Evolutionary conservation across 2,329 filamentous ascomycete genomes (phyloP).

Genomic region (Colletotrichum noveboracense): DNA sequence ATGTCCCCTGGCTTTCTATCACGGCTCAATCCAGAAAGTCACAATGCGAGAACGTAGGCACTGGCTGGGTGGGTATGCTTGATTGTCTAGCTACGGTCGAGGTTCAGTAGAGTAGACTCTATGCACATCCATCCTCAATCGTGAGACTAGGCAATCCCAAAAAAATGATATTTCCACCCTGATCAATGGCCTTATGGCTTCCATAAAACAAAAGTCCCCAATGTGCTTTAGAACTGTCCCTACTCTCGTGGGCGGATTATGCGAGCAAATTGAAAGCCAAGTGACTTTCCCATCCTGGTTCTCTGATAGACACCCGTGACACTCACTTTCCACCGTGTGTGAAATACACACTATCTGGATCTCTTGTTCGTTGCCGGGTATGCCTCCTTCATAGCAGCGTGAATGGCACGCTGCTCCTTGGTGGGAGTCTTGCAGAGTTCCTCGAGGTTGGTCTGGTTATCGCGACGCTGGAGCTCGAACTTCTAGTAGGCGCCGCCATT

Average conservation of each 20-base stretch:
- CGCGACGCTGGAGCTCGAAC: background rate
- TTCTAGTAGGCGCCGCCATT: background rate
- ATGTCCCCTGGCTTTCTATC: background rate
- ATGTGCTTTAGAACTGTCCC: background rate
- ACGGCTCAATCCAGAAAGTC: background rate
- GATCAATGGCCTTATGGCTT: background rate
- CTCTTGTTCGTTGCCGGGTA: background rate
- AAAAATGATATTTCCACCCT: background rate
- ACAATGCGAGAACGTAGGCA: background rate
- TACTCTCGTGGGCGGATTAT: background rate
- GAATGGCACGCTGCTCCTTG: background rate
- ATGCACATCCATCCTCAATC: background rate
- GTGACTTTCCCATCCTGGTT: background rate
- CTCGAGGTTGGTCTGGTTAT: rapidly evolving
- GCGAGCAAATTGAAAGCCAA: background rate
- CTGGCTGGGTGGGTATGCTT: background rate
- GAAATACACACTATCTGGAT: background rate
- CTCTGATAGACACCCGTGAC: background rate
- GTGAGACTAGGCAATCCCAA: background rate
- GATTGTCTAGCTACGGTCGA: background rate
- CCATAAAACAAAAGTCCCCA: background rate
- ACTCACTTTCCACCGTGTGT: background rate
- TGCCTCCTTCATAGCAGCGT: background rate
- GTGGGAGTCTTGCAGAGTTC: background rate
- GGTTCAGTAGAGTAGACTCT: background rate